Base-by-base conservation (phyloP, 169 alveolate genomes). In the Besnoitia besnoiti region DNA sequence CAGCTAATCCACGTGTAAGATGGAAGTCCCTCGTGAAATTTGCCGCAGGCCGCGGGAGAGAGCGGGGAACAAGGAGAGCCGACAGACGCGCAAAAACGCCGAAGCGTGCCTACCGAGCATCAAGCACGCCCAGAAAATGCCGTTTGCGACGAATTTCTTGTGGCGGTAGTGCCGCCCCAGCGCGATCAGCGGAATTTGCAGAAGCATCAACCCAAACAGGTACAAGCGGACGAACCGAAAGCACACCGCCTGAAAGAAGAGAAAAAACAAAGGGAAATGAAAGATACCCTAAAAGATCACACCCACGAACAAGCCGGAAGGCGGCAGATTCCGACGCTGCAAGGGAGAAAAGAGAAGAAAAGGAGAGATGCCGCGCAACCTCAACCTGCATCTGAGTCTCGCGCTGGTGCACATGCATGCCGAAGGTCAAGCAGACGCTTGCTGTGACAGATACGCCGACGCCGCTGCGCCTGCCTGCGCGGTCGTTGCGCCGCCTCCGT, bases 131-230 rank as follows among this genome's bases (percentile, higher is more conserved):
- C 95, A 93, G 85, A 93, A 93, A 35, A 93, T 90, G 0, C 67
- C 84, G 44, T 93, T 93, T 0, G 85, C 95, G 5, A 90, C 79
- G 61, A 84, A 24, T 5, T 77, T 59, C 75, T 85, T 73, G 55
- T 90, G 92, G 19, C 90, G 61, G 76, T 90, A 90, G 82, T 50
- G 82, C 7, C 92, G 24, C 35, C 95, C 92, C 51, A 93, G 85
- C 37, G 93, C 94, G 35, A 93, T 92, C 42, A 93, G 90, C 27
- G 95, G 95, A 21, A 93, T 50, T 82, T 93, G 95, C 21, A 93
- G 85, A 21, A 93, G 85, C 95, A 93, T 93, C 95, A 93, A 27
- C 0, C 73, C 79, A 39, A 93, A 61, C 24, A 93, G 55, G 59
- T 91, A 93, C 50, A 93, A 51, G 27, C 95, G 84, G 12, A 93